Conservation (phyloP, 805 yeast species). For the Ogataea naganishii region DNA sequence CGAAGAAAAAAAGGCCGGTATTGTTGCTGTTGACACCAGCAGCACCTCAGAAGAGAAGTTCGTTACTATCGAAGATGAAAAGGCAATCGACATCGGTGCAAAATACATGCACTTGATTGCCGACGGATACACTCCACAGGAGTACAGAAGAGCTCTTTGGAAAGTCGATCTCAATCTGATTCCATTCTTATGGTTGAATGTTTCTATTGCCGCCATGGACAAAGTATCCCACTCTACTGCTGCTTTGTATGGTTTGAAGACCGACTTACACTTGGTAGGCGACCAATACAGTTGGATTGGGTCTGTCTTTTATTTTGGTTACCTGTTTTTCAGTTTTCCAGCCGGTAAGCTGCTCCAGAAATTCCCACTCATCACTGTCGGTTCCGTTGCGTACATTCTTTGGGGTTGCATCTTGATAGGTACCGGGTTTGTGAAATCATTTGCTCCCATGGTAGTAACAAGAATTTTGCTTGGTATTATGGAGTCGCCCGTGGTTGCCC, state of each 20-base stretch:
- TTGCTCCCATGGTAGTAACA: constrained; percentile 34
- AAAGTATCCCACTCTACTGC: constrained; percentile 36
- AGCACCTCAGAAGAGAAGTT: neutral
- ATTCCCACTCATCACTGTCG: constrained; percentile 26
- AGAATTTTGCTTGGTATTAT: constrained; percentile 42
- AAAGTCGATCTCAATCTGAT: constrained; percentile 43
- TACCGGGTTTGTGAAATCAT: constrained; percentile 31
- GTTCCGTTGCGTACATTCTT: constrained; percentile 20
- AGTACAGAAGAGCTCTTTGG: constrained; percentile 17
- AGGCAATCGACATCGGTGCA: constrained; percentile 12
- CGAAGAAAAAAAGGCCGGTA: no score
- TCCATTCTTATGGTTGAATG: constrained; percentile 39
- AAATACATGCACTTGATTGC: constrained; percentile 9
- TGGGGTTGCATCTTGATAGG: constrained; percentile 35
- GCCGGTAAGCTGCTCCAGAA: constrained; percentile 29
- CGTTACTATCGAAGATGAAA: neutral
- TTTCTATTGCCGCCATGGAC: constrained; percentile 51
- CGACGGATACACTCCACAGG: constrained; percentile 14
- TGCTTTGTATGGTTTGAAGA: constrained; percentile 28
- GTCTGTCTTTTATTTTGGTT: constrained; percentile 28
- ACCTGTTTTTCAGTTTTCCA: constrained; percentile 24
- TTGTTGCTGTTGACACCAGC: no score
- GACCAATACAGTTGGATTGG: constrained; percentile 24
- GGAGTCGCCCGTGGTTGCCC: constrained; percentile 47
- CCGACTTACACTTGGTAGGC: constrained; percentile 27